These are phyloP conservation scores for Hydrangea macrophylla DNA, from an alignment of 148 eudicot species.

Conservation along the genomic window DNA sequence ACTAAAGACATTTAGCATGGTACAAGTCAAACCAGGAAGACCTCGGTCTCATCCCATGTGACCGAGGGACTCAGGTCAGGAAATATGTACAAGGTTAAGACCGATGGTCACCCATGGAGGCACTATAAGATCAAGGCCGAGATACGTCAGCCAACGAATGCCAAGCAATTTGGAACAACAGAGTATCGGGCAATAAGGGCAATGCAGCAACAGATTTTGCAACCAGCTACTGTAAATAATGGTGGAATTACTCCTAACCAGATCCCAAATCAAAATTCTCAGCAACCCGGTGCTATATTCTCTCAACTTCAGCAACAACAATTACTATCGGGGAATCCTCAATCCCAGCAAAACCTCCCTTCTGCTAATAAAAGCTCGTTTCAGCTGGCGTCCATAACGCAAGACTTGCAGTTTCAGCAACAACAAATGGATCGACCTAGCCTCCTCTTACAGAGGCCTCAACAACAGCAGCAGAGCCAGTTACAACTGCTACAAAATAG, in stretches of 20 bases:
- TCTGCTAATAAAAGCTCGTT: slow-evolving; percentile 30
- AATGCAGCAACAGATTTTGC: slow-evolving; percentile 42
- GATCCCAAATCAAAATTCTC: slow-evolving; percentile 44
- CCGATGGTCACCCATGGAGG: no score
- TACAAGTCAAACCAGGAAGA: no score
- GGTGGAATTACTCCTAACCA: slow-evolving; percentile 46
- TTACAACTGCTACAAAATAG: no score
- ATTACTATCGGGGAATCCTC: slow-evolving; percentile 37
- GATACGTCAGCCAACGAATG: no score
- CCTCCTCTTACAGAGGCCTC: slow-evolving; percentile 44
- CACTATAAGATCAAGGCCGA: no score
- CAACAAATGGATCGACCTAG: slow-evolving; percentile 52
- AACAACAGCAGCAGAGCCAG: slow-evolving; percentile 54
- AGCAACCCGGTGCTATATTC: slow-evolving; percentile 36
- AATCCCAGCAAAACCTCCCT: slow-evolving; percentile 38
- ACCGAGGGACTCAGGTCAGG: no score
- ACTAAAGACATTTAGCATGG: no score
- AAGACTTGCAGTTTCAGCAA: slow-evolving; percentile 79
- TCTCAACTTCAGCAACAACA: slow-evolving; percentile 76
- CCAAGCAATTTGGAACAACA: no score
- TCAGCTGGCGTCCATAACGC: slow-evolving; percentile 46
- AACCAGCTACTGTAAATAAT: slow-evolving; percentile 39
- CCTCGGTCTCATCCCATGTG: no score
- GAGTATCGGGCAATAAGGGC: no score
- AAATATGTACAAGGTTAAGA: no score